phyloP scores from a whole-genome alignment of 768 basidiomycete genomes.

The Polyporus arcularius region DNA sequence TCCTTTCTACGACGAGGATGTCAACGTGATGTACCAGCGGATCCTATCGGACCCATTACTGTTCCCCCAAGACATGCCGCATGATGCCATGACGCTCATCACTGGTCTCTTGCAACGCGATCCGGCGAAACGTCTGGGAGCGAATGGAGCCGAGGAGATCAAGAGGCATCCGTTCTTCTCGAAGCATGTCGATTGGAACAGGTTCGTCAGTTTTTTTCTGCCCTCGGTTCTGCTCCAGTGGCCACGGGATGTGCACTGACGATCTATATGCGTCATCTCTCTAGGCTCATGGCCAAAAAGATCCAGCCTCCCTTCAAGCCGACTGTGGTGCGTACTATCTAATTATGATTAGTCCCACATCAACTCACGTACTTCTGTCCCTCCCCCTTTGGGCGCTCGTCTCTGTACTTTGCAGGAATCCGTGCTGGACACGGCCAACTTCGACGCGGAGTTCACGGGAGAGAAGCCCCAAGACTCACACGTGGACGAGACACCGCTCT shows the following conservation, averaged over 20 bases:
- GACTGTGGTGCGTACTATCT: constrained; percentile 67
- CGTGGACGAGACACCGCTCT: constrained; percentile 88
- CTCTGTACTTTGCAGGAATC: constrained; percentile 57
- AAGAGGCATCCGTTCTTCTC: constrained; percentile 95
- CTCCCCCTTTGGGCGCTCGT: neutral
- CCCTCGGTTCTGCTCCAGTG: neutral
- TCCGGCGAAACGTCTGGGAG: constrained; percentile 84
- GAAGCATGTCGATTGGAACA: constrained; percentile 90
- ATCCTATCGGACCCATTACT: constrained; percentile 92
- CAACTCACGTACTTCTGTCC: neutral
- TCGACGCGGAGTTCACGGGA: constrained; percentile 96
- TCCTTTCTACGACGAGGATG: constrained; percentile 99
- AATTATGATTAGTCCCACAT: neutral
- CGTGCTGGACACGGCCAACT: constrained; percentile 93
- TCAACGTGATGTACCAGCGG: constrained; percentile 96
- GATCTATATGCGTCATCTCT: neutral
- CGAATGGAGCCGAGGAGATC: constrained; percentile 93
- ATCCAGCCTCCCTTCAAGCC: constrained; percentile 98
- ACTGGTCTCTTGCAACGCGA: constrained; percentile 86
- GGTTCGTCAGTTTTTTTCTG: constrained; percentile 40
- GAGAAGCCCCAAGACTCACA: constrained; percentile 96
- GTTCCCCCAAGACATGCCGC: constrained; percentile 86
- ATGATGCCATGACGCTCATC: constrained; percentile 90
- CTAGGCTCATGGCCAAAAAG: constrained; percentile 84
- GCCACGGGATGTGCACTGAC: neutral